Conservation (phyloP, 345 rosid species). For the Ceriops decandra region DNA sequence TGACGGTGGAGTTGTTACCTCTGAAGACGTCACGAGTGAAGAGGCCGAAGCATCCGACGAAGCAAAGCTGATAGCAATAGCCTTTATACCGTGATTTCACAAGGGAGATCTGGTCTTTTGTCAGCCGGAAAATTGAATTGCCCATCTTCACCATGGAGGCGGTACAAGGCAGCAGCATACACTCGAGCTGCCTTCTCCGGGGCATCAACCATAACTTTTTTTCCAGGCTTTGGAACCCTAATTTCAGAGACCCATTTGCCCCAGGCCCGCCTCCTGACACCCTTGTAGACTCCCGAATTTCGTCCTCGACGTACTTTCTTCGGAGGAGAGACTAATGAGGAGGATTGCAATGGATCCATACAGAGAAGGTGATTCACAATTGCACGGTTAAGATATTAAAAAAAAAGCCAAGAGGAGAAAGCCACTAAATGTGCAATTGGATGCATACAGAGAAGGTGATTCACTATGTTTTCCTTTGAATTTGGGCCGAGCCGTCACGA, state of each 20-base stretch:
- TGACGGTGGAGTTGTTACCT: conserved; percentile 15
- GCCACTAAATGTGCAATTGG: not conserved
- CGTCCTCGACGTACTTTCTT: conserved; percentile 20
- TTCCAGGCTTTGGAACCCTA: conserved; percentile 41
- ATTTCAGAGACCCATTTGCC: conserved; percentile 49
- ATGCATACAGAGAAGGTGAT: too few species aligned
- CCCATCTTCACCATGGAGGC: conserved; percentile 37
- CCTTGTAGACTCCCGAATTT: conserved; percentile 27
- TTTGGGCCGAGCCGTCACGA: too few species aligned
- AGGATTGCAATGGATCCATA: conserved; percentile 19
- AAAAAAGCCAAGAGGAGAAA: not conserved
- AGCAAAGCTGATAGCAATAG: conserved; percentile 33
- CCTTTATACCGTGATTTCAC: conserved; percentile 30
- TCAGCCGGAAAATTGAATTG: conserved; percentile 38
- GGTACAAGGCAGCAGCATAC: conserved; percentile 43
- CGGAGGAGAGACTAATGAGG: conserved; percentile 2
- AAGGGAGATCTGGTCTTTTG: conserved; percentile 37
- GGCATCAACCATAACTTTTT: conserved; percentile 44
- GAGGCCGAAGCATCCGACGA: conserved; percentile 22
- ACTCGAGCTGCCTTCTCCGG: conserved; percentile 52
- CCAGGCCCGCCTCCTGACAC: conserved; percentile 35
- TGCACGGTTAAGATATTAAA: not conserved
- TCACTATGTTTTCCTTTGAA: too few species aligned
- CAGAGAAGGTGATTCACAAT: not conserved
- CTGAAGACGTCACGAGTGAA: not conserved